Base-by-base conservation (phyloP, 495 filamentous ascomycete species). In the Stereocaulon alpinum region DNA sequence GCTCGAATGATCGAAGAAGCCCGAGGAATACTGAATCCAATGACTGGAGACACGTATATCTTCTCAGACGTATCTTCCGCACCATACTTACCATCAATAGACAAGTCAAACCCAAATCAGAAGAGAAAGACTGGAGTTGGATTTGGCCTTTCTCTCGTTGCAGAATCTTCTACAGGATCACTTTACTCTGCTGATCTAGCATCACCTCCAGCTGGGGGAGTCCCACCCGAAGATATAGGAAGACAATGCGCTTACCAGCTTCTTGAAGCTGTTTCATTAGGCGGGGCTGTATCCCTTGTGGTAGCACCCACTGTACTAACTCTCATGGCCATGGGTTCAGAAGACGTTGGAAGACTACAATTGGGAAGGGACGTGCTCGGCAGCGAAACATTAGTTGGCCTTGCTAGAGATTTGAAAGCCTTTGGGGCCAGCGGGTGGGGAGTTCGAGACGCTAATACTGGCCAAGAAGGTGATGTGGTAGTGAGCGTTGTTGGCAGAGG, bases 301-400 rank as follows among this genome's bases (percentile, higher is more conserved):
- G 86, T 87, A 2, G 82, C 82, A 5, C 72, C 79, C 5, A 89
- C 84, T 0, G 78, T 94, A 71, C 68, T 97, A 24, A 88, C 82
- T 29, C 76, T 97, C 42, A 99, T 99, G 94, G 90, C 89, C 32
- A 96, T 99, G 93, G 92, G 94, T 3, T 80, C 79, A 0, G 84
- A 86, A 63, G 84, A 87, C 68, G 83, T 87, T 55, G 84, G 84
- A n/a, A 73, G 84, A 32, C 56, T 87, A 58, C 74, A 80, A 62
- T 60, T 81, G 37, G 77, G 77, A 14, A 84, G 83, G 60, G 87
- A 90, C 18, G 85, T 95, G 3, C 67, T 96, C 45, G 90, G 84
- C 4, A 84, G 80, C 24, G 89, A 95, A 67, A 83, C 86, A 63
- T 71, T 88, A 27, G 81, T 99, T 65, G 81, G 82, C 43, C 72